Evolutionary conservation across 106 monocot species (phyloP), one percentile per base, ranked within the genome.

Genomic region (Dendrobium chrysotoxum): DNA sequence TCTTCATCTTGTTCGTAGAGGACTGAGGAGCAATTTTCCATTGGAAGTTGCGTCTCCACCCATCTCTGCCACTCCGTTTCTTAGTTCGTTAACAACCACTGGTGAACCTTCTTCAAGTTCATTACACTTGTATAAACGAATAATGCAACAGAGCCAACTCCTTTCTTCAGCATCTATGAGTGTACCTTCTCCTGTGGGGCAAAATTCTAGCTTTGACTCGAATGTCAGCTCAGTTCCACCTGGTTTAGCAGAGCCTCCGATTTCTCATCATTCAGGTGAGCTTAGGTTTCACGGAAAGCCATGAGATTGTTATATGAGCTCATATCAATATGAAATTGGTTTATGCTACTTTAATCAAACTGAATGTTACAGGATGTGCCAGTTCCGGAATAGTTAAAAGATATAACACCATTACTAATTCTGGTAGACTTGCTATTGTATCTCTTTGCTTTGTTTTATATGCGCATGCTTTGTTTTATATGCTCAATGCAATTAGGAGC

Each of bases 211-310:
- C 15, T 35, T 75, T 46, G 68, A 83, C 80, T 85, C 88, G 26
- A 87, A 86, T 82, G 85, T 82, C 53, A 89, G 85, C 31, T 79
- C 85, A 0, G 81, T 87, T 66, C 85, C 90, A 70, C 80, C 85
- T 75, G 79, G 87, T 53, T 80, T 86, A 35, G 87, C 84, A 9
- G 61, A 89, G 61, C 89, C 92, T 25, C 93, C 93, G 18, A 50
- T 85, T 57, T 82, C 90, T 80, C 87, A 86, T 79, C 78, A 54
- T 42, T 79, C 89, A 61, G 93, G 95, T 95, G 77, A 86, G 88
- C 74, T 81, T 26, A 73, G 45, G 0, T 40, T 28, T 3, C 40
- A n/a, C 16, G 0, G 18, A 31, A 15, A 40, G n/a, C 28, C 18
- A n/a, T 41, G 11, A 42, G 16, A 42, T 74, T 41, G 21, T 74